These are phyloP conservation scores for Xylariaceae sp. DNA, from an alignment of 2,329 filamentous ascomycete species.

Conservation along the genomic window DNA sequence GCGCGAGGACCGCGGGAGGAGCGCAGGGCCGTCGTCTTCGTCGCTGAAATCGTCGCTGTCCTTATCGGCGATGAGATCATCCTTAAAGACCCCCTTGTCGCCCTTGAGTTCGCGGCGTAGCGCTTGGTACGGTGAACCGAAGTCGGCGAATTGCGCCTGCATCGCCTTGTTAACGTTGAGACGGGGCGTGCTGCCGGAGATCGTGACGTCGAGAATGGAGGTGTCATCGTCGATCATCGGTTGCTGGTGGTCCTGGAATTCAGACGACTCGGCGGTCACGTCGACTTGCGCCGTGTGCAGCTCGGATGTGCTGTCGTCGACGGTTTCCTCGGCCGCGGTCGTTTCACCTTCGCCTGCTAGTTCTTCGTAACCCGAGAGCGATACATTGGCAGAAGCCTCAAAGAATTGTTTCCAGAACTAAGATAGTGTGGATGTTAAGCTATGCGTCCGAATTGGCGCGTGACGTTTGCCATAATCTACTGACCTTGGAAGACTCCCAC, in stretches of 20 bases:
- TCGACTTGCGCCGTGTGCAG: slow-evolving; percentile 36
- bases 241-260: slow-evolving; percentile 33
- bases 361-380: slow-evolving; percentile 90
- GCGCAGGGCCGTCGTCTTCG: slow-evolving; percentile 37
- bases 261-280: slow-evolving; percentile 32
- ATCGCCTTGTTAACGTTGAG: slow-evolving; percentile 46
- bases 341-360: slow-evolving; percentile 59
- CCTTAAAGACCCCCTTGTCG: slow-evolving; percentile 35
- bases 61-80: slow-evolving; percentile 28
- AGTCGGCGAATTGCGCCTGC: slow-evolving; percentile 50
- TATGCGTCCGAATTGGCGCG: slow-evolving; percentile 10
- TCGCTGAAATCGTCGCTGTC: slow-evolving; percentile 37
- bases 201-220: slow-evolving; percentile 57
- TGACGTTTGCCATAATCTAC: slow-evolving; percentile 4
- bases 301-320: slow-evolving; percentile 48
- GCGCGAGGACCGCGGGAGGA: slow-evolving; percentile 46
- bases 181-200: slow-evolving; percentile 64
- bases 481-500: slow-evolving; percentile 92
- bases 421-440: slow-evolving; percentile 4
- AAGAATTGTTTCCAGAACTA: slow-evolving; percentile 99
- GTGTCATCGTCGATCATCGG: slow-evolving; percentile 56
- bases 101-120: slow-evolving; percentile 62
- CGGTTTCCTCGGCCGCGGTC: slow-evolving; percentile 46
- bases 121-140: slow-evolving; percentile 71
- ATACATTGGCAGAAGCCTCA: slow-evolving; percentile 95